These are phyloP conservation scores for Acanthamoeba royreba DNA, from an alignment of 208 protist genomes.

Conservation along the genomic window DNA sequence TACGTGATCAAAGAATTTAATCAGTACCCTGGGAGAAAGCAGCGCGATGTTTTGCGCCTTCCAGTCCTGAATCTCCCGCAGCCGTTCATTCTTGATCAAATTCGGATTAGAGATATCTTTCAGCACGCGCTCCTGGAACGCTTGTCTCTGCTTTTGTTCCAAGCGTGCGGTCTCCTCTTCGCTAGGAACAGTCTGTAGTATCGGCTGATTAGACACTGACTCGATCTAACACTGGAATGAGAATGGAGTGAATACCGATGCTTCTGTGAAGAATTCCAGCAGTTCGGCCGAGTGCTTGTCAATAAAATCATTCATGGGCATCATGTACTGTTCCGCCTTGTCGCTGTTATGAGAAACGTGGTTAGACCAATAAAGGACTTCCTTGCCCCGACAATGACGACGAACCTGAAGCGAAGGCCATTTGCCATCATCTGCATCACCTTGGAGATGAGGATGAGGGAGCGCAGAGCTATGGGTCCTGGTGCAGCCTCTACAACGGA, in stretches of 20 bases:
- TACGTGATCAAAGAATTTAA: background rate
- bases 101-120: conserved; percentile 4
- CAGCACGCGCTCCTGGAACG: conserved; percentile 7
- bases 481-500: conserved; percentile 54
- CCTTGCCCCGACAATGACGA: background rate
- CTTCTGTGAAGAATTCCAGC: background rate
- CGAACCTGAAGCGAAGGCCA: conserved; percentile 21
- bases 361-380: background rate
- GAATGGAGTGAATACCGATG: background rate
- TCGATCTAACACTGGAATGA: background rate
- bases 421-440: conserved; percentile 54
- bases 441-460: conserved; percentile 51
- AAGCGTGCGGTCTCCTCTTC: conserved; percentile 16
- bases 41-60: conserved; percentile 10
- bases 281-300: background rate
- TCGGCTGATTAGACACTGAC: background rate
- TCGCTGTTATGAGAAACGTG: background rate
- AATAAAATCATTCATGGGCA: conserved; percentile 20
- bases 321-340: conserved; percentile 51
- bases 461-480: background rate
- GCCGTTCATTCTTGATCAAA: background rate
- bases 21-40: background rate
- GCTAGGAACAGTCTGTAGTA: background rate
- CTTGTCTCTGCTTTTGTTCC: conserved; percentile 5
- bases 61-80: background rate